A percentile compares a stretch with the other conserved stretches of the same genome.
phyloP scores from a whole-genome alignment of 1,284 basidiomycete genomes.

The Mycena sp. region DNA sequence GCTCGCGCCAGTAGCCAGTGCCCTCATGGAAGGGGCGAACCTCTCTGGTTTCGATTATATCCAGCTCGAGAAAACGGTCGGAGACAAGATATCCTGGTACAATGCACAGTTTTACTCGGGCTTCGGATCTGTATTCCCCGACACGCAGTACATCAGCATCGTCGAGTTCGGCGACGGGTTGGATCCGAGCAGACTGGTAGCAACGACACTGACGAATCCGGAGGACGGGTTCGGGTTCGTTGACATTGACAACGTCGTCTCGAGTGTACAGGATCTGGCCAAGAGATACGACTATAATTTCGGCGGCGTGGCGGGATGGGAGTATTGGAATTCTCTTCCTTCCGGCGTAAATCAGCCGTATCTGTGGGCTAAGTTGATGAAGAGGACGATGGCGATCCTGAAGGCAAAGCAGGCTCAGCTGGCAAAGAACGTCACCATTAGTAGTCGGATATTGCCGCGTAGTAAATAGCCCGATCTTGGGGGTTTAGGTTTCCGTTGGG shows the following conservation, averaged over 20 bases:
- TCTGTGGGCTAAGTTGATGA: conserved; percentile 25
- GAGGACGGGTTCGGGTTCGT: conserved; percentile 30
- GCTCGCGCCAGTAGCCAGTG: conserved; percentile 32
- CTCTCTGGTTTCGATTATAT: conserved; percentile 27
- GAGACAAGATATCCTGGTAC: conserved; percentile 32
- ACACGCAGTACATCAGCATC: conserved; percentile 32
- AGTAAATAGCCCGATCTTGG: too few relatives aligned
- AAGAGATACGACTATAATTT: conserved; percentile 26
- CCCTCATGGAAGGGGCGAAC: conserved; percentile 22
- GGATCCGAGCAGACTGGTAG: conserved; percentile 31
- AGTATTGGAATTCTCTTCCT: conserved; percentile 33
- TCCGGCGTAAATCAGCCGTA: conserved; percentile 14
- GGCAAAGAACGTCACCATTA: not conserved
- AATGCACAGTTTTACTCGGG: conserved; percentile 38
- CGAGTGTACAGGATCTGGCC: conserved; percentile 22
- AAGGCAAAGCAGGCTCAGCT: conserved; percentile 14
- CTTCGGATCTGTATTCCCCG: conserved; percentile 32
- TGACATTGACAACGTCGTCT: conserved; percentile 17
- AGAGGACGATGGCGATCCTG: conserved; percentile 14
- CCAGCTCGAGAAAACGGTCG: conserved; percentile 24
- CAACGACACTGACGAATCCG: conserved; percentile 32
- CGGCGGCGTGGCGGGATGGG: conserved; percentile 36
- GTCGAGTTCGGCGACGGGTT: conserved; percentile 28
- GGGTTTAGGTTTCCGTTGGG: too few relatives aligned
- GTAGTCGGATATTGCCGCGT: conserved; percentile 2